Base-by-base conservation (phyloP, 2,329 filamentous ascomycete species). In the Sclerotiophoma versabilis region DNA sequence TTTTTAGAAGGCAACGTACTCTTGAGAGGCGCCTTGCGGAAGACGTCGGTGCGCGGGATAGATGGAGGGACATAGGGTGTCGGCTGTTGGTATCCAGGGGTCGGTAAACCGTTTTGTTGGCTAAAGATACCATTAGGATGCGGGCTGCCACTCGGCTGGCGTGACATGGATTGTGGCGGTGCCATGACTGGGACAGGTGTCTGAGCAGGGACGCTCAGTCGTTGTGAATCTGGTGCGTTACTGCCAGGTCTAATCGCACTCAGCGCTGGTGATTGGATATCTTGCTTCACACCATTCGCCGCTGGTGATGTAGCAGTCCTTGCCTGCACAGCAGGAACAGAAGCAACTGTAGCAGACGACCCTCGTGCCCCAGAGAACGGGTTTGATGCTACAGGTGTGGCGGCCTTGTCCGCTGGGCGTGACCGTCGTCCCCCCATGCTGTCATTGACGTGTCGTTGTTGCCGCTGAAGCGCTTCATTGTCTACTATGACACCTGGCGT, bases 401-500 rank as follows among this genome's bases (percentile, higher is more conserved):
- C 61, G 10, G 64, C 33, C 49, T 69, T 70, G 2, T 65, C 70
- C 32, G 65, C 57, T 25, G 69, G 64, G 15, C 66, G 66, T 26
- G 62, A 63, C 22, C 59, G 60, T 22, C 70, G 65, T 26, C 75
- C 77, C 48, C 77, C 79, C 66, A 81, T 77, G 54, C 80, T 81
- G 36, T 82, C 77, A 58, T 78, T 73, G 10, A 83, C 79, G 58
- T 81, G 76, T 34, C 79, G 76, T 63, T 81, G 79, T 64, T 84
- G 83, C 32, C 82, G 76, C 57, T 77, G 74, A 14, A 84, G 73
- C 8, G 83, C 80, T 57, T 83, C 83, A 34, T 74, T 80, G 67
- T 86, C 83, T 36, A 84, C 78, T 29, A 80, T 79, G 32, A 83
- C 76, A 23, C 80, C 79, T 23, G 80, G 76, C 9, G 79, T 78